Percentiles rank a stretch among this genome's conserved stretches.
phyloP scores from a whole-genome alignment of 345 rosid genomes.

The Eucalyptus sp. region DNA sequence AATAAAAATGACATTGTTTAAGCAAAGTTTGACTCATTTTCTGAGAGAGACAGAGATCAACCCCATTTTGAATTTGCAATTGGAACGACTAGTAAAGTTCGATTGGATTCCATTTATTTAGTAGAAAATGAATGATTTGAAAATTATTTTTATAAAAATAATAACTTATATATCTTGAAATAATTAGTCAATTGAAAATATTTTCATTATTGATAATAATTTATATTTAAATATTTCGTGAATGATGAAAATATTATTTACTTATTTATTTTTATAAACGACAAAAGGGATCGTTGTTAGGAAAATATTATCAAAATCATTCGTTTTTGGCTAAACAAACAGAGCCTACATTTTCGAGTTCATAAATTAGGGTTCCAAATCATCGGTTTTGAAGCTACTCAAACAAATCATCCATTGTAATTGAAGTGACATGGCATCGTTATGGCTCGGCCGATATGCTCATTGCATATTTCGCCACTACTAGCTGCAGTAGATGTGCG shows the following conservation, averaged over 20 bases:
- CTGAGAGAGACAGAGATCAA: fast-evolving
- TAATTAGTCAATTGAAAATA: no score
- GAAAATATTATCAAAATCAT: no score
- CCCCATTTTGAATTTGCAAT: not conserved
- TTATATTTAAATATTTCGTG: no score
- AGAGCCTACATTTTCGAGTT: fast-evolving
- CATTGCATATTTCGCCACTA: not conserved
- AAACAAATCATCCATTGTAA: not conserved
- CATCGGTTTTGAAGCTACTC: no score
- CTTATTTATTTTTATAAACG: no score
- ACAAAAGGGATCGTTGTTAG: no score
- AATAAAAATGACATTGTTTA: not conserved
- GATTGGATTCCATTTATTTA: not conserved
- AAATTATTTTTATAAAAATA: no score
- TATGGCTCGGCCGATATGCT: not conserved
- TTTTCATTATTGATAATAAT: no score
- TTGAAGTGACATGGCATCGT: not conserved
- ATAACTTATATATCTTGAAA: no score
- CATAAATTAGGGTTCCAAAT: not conserved
- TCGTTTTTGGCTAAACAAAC: no score
- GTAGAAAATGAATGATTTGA: no score
- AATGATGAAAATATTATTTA: no score
- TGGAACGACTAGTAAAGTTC: not conserved
- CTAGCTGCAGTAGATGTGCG: not conserved
- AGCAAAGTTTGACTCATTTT: not conserved